phyloP scores from a whole-genome alignment of 164 flowering plant genomes.

The Tetracentron sinense region DNA sequence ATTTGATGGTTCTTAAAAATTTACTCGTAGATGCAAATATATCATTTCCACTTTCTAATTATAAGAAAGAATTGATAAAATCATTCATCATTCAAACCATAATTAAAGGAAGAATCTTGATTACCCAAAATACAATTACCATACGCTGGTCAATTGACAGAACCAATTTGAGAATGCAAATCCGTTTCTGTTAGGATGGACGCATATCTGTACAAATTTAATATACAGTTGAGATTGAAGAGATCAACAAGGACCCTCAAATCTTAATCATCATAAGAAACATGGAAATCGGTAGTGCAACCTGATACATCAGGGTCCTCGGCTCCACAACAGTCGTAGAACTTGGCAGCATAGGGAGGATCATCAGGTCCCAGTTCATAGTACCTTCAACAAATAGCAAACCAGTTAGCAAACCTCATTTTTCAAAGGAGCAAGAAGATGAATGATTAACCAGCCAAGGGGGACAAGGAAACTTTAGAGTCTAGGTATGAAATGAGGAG shows the following conservation, averaged over 20 bases:
- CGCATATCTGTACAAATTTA: too few species aligned
- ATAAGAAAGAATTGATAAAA: too few species aligned
- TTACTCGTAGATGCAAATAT: too few species aligned
- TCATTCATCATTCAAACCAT: too few species aligned
- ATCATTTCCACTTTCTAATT: too few species aligned
- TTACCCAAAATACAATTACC: too few species aligned
- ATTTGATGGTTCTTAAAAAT: too few species aligned
- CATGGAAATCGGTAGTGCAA: conserved; percentile 54
- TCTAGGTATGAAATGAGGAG: too few species aligned
- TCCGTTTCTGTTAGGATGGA: background rate
- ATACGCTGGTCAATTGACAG: background rate
- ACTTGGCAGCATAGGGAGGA: conserved; percentile 87
- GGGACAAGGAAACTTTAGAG: too few species aligned
- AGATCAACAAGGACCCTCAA: conserved; percentile 3
- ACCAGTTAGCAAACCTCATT: background rate
- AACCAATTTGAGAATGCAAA: background rate
- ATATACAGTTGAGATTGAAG: background rate
- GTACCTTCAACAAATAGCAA: conserved; percentile 46
- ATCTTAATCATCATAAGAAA: conserved; percentile 71
- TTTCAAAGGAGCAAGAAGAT: background rate
- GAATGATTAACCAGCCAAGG: too few species aligned
- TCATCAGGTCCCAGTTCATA: conserved; percentile 74
- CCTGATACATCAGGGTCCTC: conserved; percentile 73
- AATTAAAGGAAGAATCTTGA: too few species aligned
- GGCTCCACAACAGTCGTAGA: conserved; percentile 83